phyloP scores from a whole-genome alignment of 257 asterid genomes.

The Leptodermis oblonga region DNA sequence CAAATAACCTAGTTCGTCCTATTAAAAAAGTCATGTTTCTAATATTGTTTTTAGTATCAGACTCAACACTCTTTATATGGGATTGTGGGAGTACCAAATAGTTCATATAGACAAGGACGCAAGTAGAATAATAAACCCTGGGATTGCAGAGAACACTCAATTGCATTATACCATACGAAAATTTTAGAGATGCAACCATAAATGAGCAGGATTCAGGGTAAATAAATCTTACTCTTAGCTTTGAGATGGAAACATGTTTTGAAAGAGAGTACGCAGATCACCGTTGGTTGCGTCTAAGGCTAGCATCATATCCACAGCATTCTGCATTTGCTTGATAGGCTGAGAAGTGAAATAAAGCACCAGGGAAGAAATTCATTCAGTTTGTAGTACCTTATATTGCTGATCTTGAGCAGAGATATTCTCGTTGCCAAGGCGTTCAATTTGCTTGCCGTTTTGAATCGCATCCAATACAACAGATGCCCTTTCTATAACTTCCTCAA shows the following conservation, averaged over 20 bases:
- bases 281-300: slow-evolving; percentile 62
- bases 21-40: too few relatives aligned
- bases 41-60: too few relatives aligned
- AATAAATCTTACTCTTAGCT: slow-evolving; percentile 14
- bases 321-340: slow-evolving; percentile 43
- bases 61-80: too few relatives aligned
- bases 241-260: slow-evolving; percentile 47
- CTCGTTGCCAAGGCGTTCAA: slow-evolving; percentile 52
- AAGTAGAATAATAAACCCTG: too few relatives aligned
- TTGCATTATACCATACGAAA: not conserved
- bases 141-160: not conserved
- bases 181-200: not conserved
- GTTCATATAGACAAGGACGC: not conserved
- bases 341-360: not conserved
- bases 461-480: slow-evolving; percentile 61
- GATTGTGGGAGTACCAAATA: too few relatives aligned
- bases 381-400: slow-evolving; percentile 55
- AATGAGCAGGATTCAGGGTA: not conserved
- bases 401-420: slow-evolving; percentile 60
- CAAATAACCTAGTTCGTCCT: too few relatives aligned
- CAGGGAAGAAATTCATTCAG: not conserved
- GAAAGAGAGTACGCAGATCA: slow-evolving; percentile 56
- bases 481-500: slow-evolving; percentile 64
- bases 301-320: slow-evolving; percentile 66
- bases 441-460: slow-evolving; percentile 39